phyloP scores from a whole-genome alignment of 2,329 filamentous ascomycete genomes.

The Cordyceps fumosorosea region DNA sequence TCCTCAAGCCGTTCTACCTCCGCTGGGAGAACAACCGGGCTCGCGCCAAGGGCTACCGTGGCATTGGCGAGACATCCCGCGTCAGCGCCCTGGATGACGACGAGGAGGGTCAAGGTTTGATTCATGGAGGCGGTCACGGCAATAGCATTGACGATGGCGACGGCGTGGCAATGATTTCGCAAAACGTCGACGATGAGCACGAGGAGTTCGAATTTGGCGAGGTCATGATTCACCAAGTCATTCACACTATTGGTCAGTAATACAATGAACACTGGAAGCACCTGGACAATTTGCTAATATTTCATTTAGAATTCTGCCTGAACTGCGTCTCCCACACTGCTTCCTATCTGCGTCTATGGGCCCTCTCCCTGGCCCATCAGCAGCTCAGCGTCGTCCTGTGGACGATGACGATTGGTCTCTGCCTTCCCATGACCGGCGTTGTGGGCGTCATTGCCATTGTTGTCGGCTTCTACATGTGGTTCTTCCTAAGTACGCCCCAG shows the following conservation, averaged over 20 bases:
- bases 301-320: constrained; percentile 76
- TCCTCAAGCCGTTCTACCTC: constrained; percentile 94
- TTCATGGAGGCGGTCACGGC: constrained; percentile 51
- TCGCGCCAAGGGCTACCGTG: constrained; percentile 82
- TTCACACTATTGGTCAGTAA: constrained; percentile 87
- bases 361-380: constrained; percentile 92
- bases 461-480: constrained; percentile 81
- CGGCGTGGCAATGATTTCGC: constrained; percentile 79
- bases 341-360: constrained; percentile 97
- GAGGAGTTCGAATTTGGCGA: constrained; percentile 97
- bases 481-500: constrained; percentile 56
- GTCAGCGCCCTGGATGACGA: constrained; percentile 89
- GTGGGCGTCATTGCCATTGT: constrained; percentile 75
- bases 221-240: constrained; percentile 97
- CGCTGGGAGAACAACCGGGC: constrained; percentile 89
- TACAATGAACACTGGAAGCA: not conserved
- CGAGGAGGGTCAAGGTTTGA: constrained; percentile 55
- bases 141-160: constrained; percentile 60
- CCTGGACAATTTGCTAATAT: constrained; percentile 23
- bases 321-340: constrained; percentile 99
- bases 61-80: constrained; percentile 80
- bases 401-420: constrained; percentile 85
- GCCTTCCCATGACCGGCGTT: constrained; percentile 60
- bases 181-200: constrained; percentile 78
- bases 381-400: constrained; percentile 94